A percentile compares a stretch with the other conserved stretches of the same genome.
phyloP scores from a whole-genome alignment of 345 rosid genomes.

The Salix koriyanagi region DNA sequence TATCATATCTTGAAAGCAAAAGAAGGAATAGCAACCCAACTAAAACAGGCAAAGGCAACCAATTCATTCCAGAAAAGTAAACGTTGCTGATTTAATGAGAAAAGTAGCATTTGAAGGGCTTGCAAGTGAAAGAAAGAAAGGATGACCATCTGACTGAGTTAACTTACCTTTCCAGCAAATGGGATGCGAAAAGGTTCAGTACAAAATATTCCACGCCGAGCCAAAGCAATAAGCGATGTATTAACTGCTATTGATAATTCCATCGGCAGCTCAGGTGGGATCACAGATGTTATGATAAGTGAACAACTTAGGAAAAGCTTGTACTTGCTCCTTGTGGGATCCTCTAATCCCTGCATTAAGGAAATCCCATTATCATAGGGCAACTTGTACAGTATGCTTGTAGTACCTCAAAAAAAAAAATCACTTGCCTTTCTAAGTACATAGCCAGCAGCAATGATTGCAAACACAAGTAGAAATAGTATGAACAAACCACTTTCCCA shows the following conservation, averaged over 20 bases:
- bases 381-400: background rate
- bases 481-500: slow-evolving; percentile 99
- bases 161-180: slow-evolving; percentile 87
- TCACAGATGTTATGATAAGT: slow-evolving; percentile 89
- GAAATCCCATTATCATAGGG: slow-evolving; percentile 6
- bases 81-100: background rate
- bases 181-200: slow-evolving; percentile 99
- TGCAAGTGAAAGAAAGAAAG: background rate
- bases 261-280: slow-evolving; percentile 99
- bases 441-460: slow-evolving; percentile 95
- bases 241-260: slow-evolving; percentile 98
- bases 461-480: slow-evolving; percentile 89
- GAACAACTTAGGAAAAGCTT: slow-evolving; percentile 96
- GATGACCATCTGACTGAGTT: background rate
- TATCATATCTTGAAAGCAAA: background rate
- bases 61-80: background rate
- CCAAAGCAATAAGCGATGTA: slow-evolving; percentile 91
- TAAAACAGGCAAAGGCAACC: background rate
- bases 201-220: slow-evolving; percentile 95
- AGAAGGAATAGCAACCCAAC: background rate
- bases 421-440: slow-evolving; percentile 79
- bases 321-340: slow-evolving; percentile 98
- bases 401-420: background rate
- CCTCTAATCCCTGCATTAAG: slow-evolving; percentile 79
- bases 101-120: background rate